A percentile compares a stretch with the other conserved stretches of the same genome.
Conservation (phyloP, 1,284 basidiomycete species). For the Coniferiporia sulphurascens region DNA sequence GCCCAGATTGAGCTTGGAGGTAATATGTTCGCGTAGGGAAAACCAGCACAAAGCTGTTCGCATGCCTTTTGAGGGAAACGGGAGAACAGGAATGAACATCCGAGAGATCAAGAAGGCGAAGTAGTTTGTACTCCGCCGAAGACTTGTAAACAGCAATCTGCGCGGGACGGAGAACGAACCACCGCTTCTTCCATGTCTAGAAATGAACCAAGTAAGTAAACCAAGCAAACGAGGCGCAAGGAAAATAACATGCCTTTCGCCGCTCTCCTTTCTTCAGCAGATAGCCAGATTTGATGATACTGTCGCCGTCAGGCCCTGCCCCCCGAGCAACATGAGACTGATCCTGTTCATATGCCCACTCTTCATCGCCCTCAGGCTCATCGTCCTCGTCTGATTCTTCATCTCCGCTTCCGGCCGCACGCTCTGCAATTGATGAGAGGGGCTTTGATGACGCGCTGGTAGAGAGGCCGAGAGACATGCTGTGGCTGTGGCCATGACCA, state of each 20-base stretch:
- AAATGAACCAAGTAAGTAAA: constrained; percentile 8
- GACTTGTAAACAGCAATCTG: constrained; percentile 98
- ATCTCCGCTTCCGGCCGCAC: constrained; percentile 58
- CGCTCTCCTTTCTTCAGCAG: constrained; percentile 95
- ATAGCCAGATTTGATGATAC: constrained; percentile 86
- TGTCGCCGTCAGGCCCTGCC: constrained; percentile 55
- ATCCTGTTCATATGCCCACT: constrained; percentile 48
- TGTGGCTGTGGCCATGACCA: constrained; percentile 29
- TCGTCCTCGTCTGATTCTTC: constrained; percentile 77
- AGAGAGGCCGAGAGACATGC: constrained; percentile 13
- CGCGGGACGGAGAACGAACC: constrained; percentile 92
- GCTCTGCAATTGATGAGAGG: constrained; percentile 71
- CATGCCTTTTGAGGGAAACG: constrained; percentile 86
- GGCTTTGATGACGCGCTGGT: constrained; percentile 35
- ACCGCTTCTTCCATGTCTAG: constrained; percentile 97
- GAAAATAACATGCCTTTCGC: constrained; percentile 69
- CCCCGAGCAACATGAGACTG: constrained; percentile 24
- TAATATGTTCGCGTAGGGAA: constrained; percentile 92
- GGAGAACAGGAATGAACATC: constrained; percentile 90
- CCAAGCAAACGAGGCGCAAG: constrained; percentile 1
- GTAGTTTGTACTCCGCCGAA: constrained; percentile 87
- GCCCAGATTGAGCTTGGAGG: constrained; percentile 69
- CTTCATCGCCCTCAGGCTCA: constrained; percentile 56
- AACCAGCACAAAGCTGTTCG: constrained; percentile 89
- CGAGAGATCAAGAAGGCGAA: constrained; percentile 82